A percentile compares a stretch with the other conserved stretches of the same genome.
These are phyloP conservation scores for Zelonia costaricensis DNA, from an alignment of 208 protist species.

Conservation along the genomic window DNA sequence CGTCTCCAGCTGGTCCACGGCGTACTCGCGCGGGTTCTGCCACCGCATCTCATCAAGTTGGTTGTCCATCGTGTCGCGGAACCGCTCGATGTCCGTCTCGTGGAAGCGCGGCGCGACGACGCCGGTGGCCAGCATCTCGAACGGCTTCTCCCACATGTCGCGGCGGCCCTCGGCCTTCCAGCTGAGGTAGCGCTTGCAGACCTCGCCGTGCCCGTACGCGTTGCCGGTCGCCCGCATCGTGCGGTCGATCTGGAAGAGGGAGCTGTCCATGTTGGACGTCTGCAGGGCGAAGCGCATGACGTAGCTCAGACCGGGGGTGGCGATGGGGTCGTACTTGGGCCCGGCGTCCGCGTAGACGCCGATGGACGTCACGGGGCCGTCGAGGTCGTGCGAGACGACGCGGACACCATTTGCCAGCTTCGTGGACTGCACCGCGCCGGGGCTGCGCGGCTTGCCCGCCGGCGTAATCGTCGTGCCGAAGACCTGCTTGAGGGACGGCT, in stretches of 20 bases:
- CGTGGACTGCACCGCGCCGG: slow-evolving; percentile 49
- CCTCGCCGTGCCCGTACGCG: slow-evolving; percentile 79
- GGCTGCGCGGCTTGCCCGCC: slow-evolving; percentile 22
- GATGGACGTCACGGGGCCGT: slow-evolving; percentile 60
- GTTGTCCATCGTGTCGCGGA: slow-evolving; percentile 90
- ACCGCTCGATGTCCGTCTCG: slow-evolving; percentile 82
- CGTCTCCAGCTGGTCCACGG: slow-evolving; percentile 73
- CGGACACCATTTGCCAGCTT: slow-evolving; percentile 71
- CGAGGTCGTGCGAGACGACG: slow-evolving; percentile 77
- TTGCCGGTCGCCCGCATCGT: slow-evolving; percentile 75
- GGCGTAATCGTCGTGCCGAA: slow-evolving; percentile 52
- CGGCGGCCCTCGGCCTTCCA: slow-evolving; percentile 80
- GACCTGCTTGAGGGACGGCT: slow-evolving; percentile 64
- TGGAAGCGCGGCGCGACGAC: slow-evolving; percentile 81
- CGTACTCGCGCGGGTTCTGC: slow-evolving; percentile 77
- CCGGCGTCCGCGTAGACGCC: slow-evolving; percentile 81
- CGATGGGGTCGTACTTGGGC: slow-evolving; percentile 79
- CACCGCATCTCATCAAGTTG: slow-evolving; percentile 79
- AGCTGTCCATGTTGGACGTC: slow-evolving; percentile 87
- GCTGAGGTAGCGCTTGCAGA: slow-evolving; percentile 69
- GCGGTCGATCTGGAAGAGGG: slow-evolving; percentile 85
- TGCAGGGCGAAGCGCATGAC: slow-evolving; percentile 87
- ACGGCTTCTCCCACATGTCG: slow-evolving; percentile 80
- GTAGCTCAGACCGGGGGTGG: slow-evolving; percentile 77
- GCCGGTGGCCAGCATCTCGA: slow-evolving; percentile 75